Base-by-base conservation (phyloP, 805 yeast genomes). In the Yueomyces sp. region DNA sequence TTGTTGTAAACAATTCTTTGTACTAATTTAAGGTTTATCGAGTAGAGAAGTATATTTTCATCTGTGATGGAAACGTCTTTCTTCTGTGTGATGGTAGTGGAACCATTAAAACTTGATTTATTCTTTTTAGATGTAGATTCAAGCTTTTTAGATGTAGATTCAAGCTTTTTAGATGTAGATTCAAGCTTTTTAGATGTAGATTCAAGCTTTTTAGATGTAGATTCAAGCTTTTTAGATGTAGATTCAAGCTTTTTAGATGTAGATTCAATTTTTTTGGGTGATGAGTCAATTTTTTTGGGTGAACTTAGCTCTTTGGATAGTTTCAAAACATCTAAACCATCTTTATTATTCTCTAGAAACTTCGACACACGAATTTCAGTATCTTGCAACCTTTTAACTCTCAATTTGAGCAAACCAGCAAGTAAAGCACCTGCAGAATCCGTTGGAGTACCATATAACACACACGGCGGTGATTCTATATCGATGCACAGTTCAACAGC, bases 391-490 rank as follows among this genome's bases (percentile, higher is more conserved):
- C 56, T 52, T 12, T 67, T 60, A 2, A 81, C 69, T 30, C 70
- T 73, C 40, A 92, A 63, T 33, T 73, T 72, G 41, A 92, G 64
- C 5, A 85, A 67, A 0, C 98, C 99, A 33, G 88, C 77, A 31
- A 92, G 66, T 28, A 90, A 70, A 5, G 95, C 82, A 1, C 99
- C 98, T 0, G 94, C 72, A 2, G 92, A 78, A 46, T 85, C 92
- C 5, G 64, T 60, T 3, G 88, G 82, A 0, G 72, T 63, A 0
- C 98, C 98, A 56, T 84, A 90, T 44, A 92, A 65, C 39, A 85
- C 76, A 36, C 88, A 72, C 0, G 99, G 98, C 1, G 97, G 97
- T 2, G 94, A 80, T 57, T 92, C 99, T 27, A 92, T 67, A 39
- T 70, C 69, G 32, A 88, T 70, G 1, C 77, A 55, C 8, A 85